Conservation (phyloP, 345 rosid species). For the Bruguiera sexangula region DNA sequence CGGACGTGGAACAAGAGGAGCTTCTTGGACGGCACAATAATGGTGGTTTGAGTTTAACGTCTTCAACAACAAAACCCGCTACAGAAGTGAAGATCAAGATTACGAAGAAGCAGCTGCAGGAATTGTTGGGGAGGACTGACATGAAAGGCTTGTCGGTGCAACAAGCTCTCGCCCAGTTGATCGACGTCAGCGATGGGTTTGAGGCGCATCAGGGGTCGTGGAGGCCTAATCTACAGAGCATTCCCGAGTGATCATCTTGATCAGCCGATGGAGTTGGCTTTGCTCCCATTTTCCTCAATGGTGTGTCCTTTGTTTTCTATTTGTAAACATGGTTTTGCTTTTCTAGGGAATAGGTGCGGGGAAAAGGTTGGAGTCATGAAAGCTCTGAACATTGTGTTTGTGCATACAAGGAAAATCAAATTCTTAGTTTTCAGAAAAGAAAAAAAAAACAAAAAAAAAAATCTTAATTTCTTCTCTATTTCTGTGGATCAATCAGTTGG, state of each 20-base stretch:
- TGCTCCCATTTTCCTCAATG: too few species aligned
- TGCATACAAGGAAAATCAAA: neutral
- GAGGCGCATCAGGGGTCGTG: conserved; percentile 42
- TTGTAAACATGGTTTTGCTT: neutral
- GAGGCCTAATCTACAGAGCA: conserved; percentile 63
- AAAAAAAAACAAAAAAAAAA: neutral
- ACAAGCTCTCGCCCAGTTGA: conserved; percentile 40
- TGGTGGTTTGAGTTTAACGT: neutral
- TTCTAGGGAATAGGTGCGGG: neutral
- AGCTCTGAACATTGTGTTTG: neutral
- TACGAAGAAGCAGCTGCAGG: conserved; percentile 50
- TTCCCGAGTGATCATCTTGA: conserved; percentile 39
- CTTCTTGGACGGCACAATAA: conserved; percentile 9
- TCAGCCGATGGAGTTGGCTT: too few species aligned
- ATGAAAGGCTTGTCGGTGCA: conserved; percentile 37
- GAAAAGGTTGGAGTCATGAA: neutral
- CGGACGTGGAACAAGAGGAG: conserved; percentile 7
- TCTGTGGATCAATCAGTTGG: too few species aligned
- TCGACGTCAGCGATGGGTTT: conserved; percentile 12
- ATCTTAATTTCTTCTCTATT: neutral
- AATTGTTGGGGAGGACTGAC: conserved; percentile 43
- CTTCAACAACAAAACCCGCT: neutral
- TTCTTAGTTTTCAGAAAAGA: neutral
- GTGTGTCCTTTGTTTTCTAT: too few species aligned
- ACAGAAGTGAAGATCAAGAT: conserved; percentile 54